Evolutionary conservation across 345 rosid species (phyloP), one percentile per base, ranked within the genome.

Genomic region (Gossypium arboreum): DNA sequence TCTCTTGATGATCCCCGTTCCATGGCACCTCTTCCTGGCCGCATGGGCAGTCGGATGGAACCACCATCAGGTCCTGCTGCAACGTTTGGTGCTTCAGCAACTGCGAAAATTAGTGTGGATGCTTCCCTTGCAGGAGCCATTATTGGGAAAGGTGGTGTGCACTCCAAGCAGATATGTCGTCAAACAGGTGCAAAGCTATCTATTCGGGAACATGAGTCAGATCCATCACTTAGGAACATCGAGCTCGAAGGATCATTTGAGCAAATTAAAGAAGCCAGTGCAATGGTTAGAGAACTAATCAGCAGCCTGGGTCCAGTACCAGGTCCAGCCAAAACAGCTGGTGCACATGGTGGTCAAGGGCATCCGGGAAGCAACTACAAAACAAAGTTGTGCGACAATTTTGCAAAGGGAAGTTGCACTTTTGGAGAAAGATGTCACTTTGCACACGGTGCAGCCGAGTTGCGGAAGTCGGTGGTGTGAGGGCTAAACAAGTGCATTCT

Each of bases 381-480:
- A 83, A 92, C 96, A 0, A 94, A 91, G 84, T 56, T 95, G 0
- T 93, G 98, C 43, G 97, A 90, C 51, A 93, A 91, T 59, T 93
- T 85, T 70, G 27, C 87, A 0, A 90, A 93, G 71, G 98, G 98
- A 56, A 81, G 82, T 72, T 95, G 99, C 85, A 90, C 86, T 68
- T 95, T 91, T 66, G 98, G 98, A 34, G 90, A 90, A 18, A 86
- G 90, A 80, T 95, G 99, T 64, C 93, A 92, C 86, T 92, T 94
- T 79, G 98, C 97, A 25, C 98, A 92, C 16, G 97, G 98, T 2
- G 88, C 90, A 65, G 88, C 88, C 0, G 98, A 92, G 79, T 72
- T 94, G 79, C 94, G 94, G 59, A 94, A 86, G 82, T 65, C 86
- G 44, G 86, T 72, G 16, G 24, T 68, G 20, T 68, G 72, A 68